Percentiles rank a stretch among this genome's conserved stretches.
These are phyloP conservation scores for Asterochloris erici DNA, from an alignment of 139 green algal species.

Conservation along the genomic window DNA sequence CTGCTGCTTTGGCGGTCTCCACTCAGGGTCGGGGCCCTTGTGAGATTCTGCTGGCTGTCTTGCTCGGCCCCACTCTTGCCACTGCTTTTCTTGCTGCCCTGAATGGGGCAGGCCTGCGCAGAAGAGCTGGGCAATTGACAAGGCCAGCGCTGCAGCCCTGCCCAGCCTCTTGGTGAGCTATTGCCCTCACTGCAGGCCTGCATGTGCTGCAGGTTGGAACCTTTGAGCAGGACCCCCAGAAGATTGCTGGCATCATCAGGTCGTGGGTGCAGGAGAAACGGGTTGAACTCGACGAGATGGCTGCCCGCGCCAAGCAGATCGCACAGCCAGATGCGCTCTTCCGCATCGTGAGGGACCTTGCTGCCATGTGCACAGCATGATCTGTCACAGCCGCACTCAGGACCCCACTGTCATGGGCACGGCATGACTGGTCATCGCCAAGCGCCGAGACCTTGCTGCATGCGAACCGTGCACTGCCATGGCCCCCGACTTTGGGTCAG, in stretches of 20 bases:
- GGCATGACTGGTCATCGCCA: too few species aligned
- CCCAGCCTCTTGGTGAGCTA: neutral
- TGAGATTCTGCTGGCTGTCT: neutral
- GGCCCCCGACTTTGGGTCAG: too few species aligned
- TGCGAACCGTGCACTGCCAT: too few species aligned
- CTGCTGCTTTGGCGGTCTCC: neutral
- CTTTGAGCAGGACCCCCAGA: slow-evolving; percentile 65
- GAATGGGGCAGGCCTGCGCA: neutral
- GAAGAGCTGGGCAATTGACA: neutral
- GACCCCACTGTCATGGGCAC: too few species aligned
- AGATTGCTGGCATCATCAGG: slow-evolving; percentile 73
- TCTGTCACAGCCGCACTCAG: too few species aligned
- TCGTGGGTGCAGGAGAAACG: slow-evolving; percentile 51
- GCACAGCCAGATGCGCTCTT: slow-evolving; percentile 18
- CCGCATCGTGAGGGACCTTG: slow-evolving; percentile 31
- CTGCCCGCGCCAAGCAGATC: slow-evolving; percentile 21
- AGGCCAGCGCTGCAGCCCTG: neutral
- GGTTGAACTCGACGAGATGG: slow-evolving; percentile 51
- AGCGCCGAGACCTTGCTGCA: too few species aligned
- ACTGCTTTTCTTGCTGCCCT: neutral
- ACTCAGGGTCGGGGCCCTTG: neutral
- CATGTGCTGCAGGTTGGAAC: slow-evolving; percentile 55
- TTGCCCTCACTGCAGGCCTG: neutral
- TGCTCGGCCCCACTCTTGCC: neutral
- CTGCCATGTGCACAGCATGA: slow-evolving; percentile 10